A percentile compares a stretch with the other conserved stretches of the same genome.
phyloP scores from a whole-genome alignment of 2,329 filamentous ascomycete genomes.

The Esteya vermicola region DNA sequence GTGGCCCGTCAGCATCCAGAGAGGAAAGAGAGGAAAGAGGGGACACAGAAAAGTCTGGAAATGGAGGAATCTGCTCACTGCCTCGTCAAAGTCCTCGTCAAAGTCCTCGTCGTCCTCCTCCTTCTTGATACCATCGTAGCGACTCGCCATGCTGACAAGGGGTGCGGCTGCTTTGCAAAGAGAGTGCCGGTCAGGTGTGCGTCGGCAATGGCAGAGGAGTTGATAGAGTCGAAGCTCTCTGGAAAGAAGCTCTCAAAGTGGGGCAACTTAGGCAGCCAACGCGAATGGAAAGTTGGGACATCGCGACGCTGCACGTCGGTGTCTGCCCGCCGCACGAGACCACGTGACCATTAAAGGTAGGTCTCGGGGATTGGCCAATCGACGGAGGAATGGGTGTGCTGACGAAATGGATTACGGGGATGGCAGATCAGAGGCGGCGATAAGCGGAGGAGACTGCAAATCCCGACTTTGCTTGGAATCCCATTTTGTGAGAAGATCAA shows the following conservation, averaged over 20 bases:
- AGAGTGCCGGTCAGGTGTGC: too few relatives aligned
- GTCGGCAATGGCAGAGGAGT: too few relatives aligned
- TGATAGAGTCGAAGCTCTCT: too few relatives aligned
- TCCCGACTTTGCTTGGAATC: too few relatives aligned
- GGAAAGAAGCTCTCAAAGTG: not conserved
- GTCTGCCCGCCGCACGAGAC: not conserved
- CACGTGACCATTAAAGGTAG: constrained; percentile 4
- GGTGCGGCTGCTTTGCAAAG: too few relatives aligned
- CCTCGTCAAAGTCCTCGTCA: constrained; percentile 38
- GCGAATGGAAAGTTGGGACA: not conserved
- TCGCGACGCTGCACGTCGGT: not conserved
- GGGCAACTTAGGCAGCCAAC: constrained; percentile 5
- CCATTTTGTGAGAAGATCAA: too few relatives aligned
- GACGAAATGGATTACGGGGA: too few relatives aligned
- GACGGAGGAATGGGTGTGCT: too few relatives aligned
- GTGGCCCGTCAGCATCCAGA: too few relatives aligned
- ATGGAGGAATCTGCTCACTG: constrained; percentile 5
- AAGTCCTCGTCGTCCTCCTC: constrained; percentile 58
- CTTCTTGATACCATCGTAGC: constrained; percentile 15
- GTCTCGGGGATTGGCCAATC: constrained; percentile 7
- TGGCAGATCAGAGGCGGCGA: too few relatives aligned
- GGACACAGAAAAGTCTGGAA: not conserved
- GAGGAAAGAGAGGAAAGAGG: not conserved
- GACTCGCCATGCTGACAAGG: constrained; percentile 21
- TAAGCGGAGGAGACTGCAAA: not conserved